Evolutionary conservation across 1,139 yeast species (phyloP), one percentile per base, ranked within the genome.

Genomic region (Kodamaea ohmeri): DNA sequence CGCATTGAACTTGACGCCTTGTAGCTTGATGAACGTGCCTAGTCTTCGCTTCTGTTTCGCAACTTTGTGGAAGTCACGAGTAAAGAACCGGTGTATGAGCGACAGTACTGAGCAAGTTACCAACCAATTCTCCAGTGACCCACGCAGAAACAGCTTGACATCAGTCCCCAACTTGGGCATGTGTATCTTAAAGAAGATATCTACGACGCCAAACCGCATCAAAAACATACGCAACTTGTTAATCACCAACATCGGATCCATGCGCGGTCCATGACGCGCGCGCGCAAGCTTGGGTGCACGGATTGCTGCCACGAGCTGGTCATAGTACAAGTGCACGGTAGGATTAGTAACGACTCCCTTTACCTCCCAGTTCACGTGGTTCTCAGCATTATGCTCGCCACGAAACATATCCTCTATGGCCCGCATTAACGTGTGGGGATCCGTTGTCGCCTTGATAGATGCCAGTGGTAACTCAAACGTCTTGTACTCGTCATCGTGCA

Each of bases 401-500:
- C 38, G 33, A 6, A 55, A 39, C 5, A 46, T 42, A 26, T 45
- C 46, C 12, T 48, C 43, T 9, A 46, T 42, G 2, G 43, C 32
- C 6, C 25, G 13, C 6, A 48, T 24, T 3, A 49, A 41, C 21
- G 39, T 41, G 14, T 36, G 42, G 35, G 46, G 54, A 36, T 39
- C 46, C 7, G 47, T 36, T 3, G 38, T 36, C 2, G 43, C 36
- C 21, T 44, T 42, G 16, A 60, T 46, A 1, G 69, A 55, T 7
- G 62, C 60, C 1, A 72, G 59, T 1, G 74, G 74, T 9, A 70
- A 43, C 35, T 65, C 73, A 36, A 70, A 47, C 40, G 67, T 59
- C 32, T 54, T 55, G 25, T 63, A 53, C 4, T 51, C 62, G 7
- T 56, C 47, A 40, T 71, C 71, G 37, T 43, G 53, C 3, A 67